These are phyloP conservation scores for Didymella pinodella DNA, from an alignment of 2,329 filamentous ascomycete genomes.

Conservation along the genomic window DNA sequence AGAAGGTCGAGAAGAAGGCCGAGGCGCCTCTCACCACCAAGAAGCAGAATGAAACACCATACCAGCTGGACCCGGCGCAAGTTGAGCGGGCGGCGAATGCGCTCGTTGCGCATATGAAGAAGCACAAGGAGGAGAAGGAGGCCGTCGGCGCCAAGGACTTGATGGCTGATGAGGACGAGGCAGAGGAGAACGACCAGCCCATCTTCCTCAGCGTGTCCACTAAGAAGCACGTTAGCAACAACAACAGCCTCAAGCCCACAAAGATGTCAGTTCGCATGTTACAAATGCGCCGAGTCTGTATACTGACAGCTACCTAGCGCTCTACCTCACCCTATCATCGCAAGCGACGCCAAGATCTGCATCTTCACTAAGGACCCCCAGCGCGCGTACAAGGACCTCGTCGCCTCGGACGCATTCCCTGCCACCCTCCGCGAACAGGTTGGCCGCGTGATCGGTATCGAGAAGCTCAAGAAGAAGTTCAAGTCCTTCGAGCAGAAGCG, in stretches of 20 bases:
- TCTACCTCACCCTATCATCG: constrained; percentile 77
- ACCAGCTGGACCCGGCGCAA: constrained; percentile 58
- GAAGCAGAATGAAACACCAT: constrained; percentile 48
- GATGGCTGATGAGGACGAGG: constrained; percentile 56
- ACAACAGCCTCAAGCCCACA: constrained; percentile 80
- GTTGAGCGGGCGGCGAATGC: constrained; percentile 67
- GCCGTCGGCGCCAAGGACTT: constrained; percentile 62
- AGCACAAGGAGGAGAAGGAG: constrained; percentile 57
- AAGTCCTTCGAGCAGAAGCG: constrained; percentile 82
- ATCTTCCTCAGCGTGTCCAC: constrained; percentile 70
- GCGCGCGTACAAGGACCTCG: constrained; percentile 87
- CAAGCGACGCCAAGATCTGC: constrained; percentile 75
- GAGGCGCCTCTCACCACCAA: constrained; percentile 50
- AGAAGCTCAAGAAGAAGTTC: constrained; percentile 89
- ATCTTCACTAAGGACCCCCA: constrained; percentile 85
- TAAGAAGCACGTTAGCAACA: constrained; percentile 74
- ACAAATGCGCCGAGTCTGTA: not conserved
- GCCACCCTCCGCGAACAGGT: constrained; percentile 58
- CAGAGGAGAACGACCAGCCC: constrained; percentile 58
- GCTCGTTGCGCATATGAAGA: constrained; percentile 65
- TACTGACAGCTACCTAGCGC: constrained; percentile 45
- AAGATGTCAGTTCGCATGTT: constrained; percentile 65
- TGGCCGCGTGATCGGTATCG: constrained; percentile 74
- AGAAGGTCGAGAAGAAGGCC: constrained; percentile 36
- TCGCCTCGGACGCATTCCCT: constrained; percentile 71